phyloP scores from a whole-genome alignment of 331 rosid genomes.

The Rosa hybrid region DNA sequence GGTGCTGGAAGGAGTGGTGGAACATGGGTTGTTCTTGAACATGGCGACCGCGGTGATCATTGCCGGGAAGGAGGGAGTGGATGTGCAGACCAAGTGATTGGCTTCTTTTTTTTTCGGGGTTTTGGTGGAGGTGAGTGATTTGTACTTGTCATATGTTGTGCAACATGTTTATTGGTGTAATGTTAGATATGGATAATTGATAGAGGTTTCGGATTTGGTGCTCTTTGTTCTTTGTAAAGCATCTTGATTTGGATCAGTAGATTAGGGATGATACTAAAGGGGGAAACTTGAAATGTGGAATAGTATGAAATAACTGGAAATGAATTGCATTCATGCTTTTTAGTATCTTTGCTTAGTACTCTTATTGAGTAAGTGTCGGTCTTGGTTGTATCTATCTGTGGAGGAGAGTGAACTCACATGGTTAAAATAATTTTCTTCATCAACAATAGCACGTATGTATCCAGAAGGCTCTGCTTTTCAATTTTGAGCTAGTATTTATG shows the following conservation, averaged over 20 bases:
- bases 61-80: constrained; percentile 61
- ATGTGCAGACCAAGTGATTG: constrained; percentile 53
- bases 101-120: no score
- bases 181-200: constrained; percentile 8
- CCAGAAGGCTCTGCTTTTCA: neutral
- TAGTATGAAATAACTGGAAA: neutral
- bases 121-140: neutral
- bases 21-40: constrained; percentile 77
- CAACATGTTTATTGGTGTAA: neutral
- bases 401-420: neutral
- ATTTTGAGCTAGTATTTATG: neutral
- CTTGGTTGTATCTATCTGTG: neutral
- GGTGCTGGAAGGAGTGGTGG: constrained; percentile 72
- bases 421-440: neutral
- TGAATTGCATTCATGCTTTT: constrained; percentile 6
- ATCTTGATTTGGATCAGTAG: neutral
- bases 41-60: constrained; percentile 81
- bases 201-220: constrained; percentile 4
- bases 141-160: constrained; percentile 3
- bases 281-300: constrained; percentile 17
- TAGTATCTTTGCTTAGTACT: neutral
- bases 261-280: constrained; percentile 15
- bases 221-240: constrained; percentile 16
- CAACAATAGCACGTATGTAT: no score
- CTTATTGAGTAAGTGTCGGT: neutral